Conservation (phyloP, 768 basidiomycete species). For the Lactifluus subvellereus region DNA sequence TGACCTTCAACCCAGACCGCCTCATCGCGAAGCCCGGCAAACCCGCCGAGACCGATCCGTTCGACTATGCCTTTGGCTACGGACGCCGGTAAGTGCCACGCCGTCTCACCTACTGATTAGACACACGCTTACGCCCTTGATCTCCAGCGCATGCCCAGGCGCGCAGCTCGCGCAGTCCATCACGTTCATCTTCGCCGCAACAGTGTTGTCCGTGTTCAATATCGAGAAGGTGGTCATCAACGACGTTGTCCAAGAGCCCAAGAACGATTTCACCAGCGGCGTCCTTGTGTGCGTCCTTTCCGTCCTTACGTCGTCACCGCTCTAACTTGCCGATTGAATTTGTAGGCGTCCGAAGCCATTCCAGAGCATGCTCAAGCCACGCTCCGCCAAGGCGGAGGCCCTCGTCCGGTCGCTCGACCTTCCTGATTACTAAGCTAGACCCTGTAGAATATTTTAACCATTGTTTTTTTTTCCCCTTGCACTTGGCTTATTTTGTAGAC, state of each 20-base stretch:
- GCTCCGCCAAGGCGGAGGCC: constrained; percentile 21
- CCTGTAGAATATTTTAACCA: too few relatives aligned
- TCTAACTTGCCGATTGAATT: too few relatives aligned
- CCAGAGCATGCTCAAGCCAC: constrained; percentile 24
- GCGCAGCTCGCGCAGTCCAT: constrained; percentile 23
- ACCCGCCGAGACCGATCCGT: constrained; percentile 25
- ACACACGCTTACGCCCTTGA: background rate
- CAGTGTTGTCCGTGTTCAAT: constrained; percentile 24
- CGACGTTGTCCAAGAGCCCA: constrained; percentile 22
- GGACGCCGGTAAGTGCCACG: constrained; percentile 26
- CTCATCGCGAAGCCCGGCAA: constrained; percentile 25
- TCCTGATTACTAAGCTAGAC: constrained; percentile 1
- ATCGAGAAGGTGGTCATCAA: constrained; percentile 19
- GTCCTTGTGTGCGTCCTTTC: constrained; percentile 15
- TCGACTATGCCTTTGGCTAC: constrained; percentile 26
- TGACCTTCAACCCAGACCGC: constrained; percentile 30
- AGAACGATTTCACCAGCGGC: constrained; percentile 19
- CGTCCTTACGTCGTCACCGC: background rate
- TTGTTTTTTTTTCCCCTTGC: too few relatives aligned
- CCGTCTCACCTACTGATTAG: background rate
- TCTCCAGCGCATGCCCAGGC: constrained; percentile 22
- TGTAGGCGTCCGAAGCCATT: constrained; percentile 27
- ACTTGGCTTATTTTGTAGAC: too few relatives aligned
- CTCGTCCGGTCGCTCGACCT: constrained; percentile 20
- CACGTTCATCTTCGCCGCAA: constrained; percentile 22